phyloP scores from a whole-genome alignment of 1,284 basidiomycete species.

The Cryptococcus hybrid region DNA sequence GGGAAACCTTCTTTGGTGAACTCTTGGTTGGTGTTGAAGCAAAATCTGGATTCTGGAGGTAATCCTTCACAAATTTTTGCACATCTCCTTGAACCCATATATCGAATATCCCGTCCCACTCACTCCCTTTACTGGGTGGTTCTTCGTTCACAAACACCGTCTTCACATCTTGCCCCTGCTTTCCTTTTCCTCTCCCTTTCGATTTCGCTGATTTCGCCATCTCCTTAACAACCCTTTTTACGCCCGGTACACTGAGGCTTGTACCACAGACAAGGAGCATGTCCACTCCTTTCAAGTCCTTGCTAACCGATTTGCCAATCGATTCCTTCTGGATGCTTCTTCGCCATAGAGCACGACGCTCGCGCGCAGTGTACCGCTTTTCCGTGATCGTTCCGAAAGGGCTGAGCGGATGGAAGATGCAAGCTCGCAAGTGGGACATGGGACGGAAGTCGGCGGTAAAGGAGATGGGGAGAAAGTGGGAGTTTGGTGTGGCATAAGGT shows the following conservation, averaged over 20 bases:
- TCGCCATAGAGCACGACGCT: conserved; percentile 92
- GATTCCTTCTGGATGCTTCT: conserved; percentile 59
- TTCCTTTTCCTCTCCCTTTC: conserved; percentile 1
- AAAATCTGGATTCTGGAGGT: conserved; percentile 11
- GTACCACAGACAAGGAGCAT: conserved; percentile 88
- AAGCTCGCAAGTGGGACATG: conserved; percentile 75
- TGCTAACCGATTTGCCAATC: conserved; percentile 73
- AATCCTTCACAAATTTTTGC: conserved; percentile 63
- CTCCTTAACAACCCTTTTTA: conserved; percentile 88
- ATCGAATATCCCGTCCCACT: conserved; percentile 91
- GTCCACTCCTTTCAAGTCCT: conserved; percentile 72
- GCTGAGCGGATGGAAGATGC: conserved; percentile 68
- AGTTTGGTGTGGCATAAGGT: conserved; percentile 71
- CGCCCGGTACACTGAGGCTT: conserved; percentile 83
- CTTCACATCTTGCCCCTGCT: conserved; percentile 55
- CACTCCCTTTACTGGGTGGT: conserved; percentile 76
- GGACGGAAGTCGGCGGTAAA: conserved; percentile 58
- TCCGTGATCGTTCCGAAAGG: conserved; percentile 74
- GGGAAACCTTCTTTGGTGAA: background rate
- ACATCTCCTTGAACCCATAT: conserved; percentile 88
- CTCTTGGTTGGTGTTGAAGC: background rate
- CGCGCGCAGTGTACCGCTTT: conserved; percentile 76
- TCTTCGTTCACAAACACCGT: conserved; percentile 85
- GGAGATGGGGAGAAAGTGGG: conserved; percentile 62
- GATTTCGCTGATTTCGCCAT: conserved; percentile 73